Conservation (phyloP, 1,139 yeast genomes). For the Wickerhamiella infanticola region DNA sequence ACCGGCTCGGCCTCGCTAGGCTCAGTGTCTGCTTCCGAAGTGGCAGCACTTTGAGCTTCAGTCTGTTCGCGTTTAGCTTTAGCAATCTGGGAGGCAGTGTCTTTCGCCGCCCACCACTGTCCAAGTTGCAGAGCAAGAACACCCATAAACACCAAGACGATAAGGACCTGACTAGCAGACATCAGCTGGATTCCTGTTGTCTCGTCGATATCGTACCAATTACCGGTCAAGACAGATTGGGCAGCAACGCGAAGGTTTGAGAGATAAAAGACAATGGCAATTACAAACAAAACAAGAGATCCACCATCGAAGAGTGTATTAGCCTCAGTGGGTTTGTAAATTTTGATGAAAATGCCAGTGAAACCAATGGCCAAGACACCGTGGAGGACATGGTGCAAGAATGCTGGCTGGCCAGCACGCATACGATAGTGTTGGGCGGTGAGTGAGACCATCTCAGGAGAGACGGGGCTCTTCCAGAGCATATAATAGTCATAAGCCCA, state of each 20-base stretch:
- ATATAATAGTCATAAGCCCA: slow-evolving; percentile 70
- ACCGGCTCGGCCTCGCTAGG: neutral
- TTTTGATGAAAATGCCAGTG: slow-evolving; percentile 57
- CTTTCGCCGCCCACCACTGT: slow-evolving; percentile 63
- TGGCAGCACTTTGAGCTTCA: neutral
- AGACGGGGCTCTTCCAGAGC: slow-evolving; percentile 45
- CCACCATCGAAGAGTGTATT: slow-evolving; percentile 84
- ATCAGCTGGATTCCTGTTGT: slow-evolving; percentile 78
- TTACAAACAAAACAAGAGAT: slow-evolving; percentile 52
- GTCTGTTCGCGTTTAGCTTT: neutral
- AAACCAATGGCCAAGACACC: slow-evolving; percentile 46
- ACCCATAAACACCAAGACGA: slow-evolving; percentile 57
- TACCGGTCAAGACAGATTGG: slow-evolving; percentile 48
- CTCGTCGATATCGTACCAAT: slow-evolving; percentile 89
- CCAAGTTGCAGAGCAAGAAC: slow-evolving; percentile 76
- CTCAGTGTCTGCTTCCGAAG: neutral
- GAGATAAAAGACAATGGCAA: slow-evolving; percentile 61
- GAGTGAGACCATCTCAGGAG: slow-evolving; percentile 37
- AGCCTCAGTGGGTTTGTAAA: slow-evolving; percentile 74
- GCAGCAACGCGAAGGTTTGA: slow-evolving; percentile 78
- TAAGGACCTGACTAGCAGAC: slow-evolving; percentile 77
- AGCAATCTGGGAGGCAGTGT: slow-evolving; percentile 14
- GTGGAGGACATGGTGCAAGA: slow-evolving; percentile 48
- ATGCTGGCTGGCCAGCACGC: slow-evolving; percentile 51
- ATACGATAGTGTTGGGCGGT: slow-evolving; percentile 60